A percentile compares a stretch with the other conserved stretches of the same genome.
Evolutionary conservation across 306 rosid genomes (phyloP).

Genomic region (Vigna nakashimae): DNA sequence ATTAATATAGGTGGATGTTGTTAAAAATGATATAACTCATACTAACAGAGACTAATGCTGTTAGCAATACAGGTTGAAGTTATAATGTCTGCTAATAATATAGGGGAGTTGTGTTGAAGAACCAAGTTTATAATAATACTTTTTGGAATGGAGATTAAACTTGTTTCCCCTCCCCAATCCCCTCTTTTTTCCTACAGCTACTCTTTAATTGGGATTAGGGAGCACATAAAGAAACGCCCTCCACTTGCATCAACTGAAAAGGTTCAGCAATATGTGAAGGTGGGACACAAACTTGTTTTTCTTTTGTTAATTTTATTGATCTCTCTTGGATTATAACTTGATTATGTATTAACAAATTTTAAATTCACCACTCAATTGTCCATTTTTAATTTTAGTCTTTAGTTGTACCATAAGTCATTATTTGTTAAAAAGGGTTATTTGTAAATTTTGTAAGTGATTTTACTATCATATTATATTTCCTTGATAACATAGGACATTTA

Average conservation of each 20-base stretch:
- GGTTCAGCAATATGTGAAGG: conserved; percentile 95
- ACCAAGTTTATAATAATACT: conserved; percentile 11
- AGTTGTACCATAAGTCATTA: conserved; percentile 1
- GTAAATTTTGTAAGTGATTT: not conserved
- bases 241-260: conserved; percentile 95
- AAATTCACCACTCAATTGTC: conserved; percentile 5
- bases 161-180: not conserved
- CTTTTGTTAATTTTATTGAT: conserved; percentile 19
- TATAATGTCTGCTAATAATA: not conserved
- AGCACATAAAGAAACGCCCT: conserved; percentile 96
- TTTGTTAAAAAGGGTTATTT: not conserved
- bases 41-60: not conserved
- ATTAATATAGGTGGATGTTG: not conserved
- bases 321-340: conserved; percentile 12
- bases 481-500: conserved; percentile 6
- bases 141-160: conserved; percentile 30
- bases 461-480: not conserved
- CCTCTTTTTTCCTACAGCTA: conserved; percentile 54
- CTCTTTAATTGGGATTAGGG: conserved; percentile 80
- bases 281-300: conserved; percentile 44
- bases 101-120: not conserved
- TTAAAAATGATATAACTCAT: not conserved
- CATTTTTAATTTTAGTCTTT: conserved; percentile 29
- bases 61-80: not conserved
- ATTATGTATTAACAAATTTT: conserved; percentile 13